Evolutionary conservation across 345 rosid genomes (phyloP), one percentile per base, ranked within the genome.

Genomic region (Salix caprea): DNA sequence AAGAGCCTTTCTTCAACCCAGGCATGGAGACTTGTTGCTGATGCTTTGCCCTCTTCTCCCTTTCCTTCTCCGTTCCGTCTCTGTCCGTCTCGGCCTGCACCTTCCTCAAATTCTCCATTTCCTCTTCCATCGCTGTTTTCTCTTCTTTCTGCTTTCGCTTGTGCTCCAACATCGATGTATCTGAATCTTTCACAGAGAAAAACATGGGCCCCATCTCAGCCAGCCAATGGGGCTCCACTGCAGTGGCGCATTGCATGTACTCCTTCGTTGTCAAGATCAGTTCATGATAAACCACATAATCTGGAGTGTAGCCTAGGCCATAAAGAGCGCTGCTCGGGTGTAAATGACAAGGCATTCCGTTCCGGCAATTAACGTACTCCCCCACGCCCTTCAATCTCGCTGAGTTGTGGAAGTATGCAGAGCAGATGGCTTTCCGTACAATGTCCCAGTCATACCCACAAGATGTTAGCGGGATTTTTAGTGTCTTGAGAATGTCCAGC

Each of bases 131-230:
- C 1, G 96, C 96, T 1, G 96, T 86, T 82, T 93, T 96, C 67
- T 89, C 95, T 78, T 91, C 91, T 84, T 93, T 93, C 83, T 96
- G 96, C 78, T 82, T 96, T 76, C 89, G 93, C 83, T 92, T 96
- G 80, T 93, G 99, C 85, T 92, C 99, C 82, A 91, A 71, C 91
- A 93, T 82, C 1, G 98, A 91, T 0, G 94, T 91, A 69, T 96
- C 95, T 0, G 99, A 93, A 18, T 93, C 99, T 83, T 96, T 96
- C 10, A 93, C 97, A 0, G 98, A 91, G 77, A 96, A 96, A 72
- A 96, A 96, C 99, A 96, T 92, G 3, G 99, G 98, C 30, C 99
- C 99, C 14, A 96, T 70, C 89, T 93, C 97, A 0, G 97, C 97
- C 79, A 92, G 67, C 98, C 99, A 96, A 69, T 96, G 94, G 1